These are phyloP conservation scores for Talaromyces adpressus DNA, from an alignment of 495 filamentous ascomycete genomes.

Conservation along the genomic window DNA sequence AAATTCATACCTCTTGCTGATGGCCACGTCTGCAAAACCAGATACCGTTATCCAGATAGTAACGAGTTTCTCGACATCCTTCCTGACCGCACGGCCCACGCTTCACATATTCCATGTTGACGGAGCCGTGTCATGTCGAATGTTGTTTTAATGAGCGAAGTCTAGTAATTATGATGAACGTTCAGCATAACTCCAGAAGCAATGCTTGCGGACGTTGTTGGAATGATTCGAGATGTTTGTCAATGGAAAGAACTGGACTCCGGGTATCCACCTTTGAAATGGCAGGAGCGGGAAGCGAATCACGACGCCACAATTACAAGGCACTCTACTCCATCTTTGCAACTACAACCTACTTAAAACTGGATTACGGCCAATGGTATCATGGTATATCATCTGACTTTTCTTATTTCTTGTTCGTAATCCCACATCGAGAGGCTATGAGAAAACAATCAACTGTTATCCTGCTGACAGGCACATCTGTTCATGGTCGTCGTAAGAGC, in stretches of 20 bases:
- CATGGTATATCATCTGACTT: constrained; percentile 4
- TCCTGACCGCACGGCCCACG: constrained; percentile 55
- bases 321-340: background rate
- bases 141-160: background rate
- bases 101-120: constrained; percentile 46
- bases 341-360: background rate
- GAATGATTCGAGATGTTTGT: background rate
- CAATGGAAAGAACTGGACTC: background rate
- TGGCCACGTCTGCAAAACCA: constrained; percentile 63
- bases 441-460: constrained; percentile 3
- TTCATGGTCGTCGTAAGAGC: constrained; percentile 24
- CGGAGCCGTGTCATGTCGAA: constrained; percentile 2
- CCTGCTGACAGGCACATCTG: constrained; percentile 14
- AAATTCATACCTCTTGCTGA: constrained; percentile 43
- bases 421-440: background rate
- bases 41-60: constrained; percentile 57
- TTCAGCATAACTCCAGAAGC: background rate
- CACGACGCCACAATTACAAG: background rate
- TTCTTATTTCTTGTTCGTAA: constrained; percentile 6
- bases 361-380: background rate
- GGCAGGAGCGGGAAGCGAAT: background rate
- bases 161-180: background rate
- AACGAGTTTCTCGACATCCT: constrained; percentile 54
- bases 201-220: background rate
- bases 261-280: background rate